Base-by-base conservation (phyloP, 306 rosid species). In the Benincasa hispida region DNA sequence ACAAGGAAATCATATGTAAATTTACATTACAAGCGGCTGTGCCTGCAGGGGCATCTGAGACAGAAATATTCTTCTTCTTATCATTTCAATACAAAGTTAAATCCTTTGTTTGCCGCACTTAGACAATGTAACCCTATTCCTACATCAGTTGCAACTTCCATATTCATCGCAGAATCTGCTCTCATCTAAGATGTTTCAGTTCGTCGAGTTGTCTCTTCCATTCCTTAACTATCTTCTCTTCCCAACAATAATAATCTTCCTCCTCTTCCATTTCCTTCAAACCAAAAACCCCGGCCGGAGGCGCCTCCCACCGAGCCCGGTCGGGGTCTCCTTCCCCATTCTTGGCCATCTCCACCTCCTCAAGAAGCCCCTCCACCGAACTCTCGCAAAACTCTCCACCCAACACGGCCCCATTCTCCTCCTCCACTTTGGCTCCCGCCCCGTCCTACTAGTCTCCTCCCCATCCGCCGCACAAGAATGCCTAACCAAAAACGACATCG, bases 311-410 rank as follows among this genome's bases (percentile, higher is more conserved):
- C 83, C 79, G 57, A 75, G 82, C 82, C 88, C 84, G 5, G 6
- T 17, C 0, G 54, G 32, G 12, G 74, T 50, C 5, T 47, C 62
- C 30, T 67, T 85, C 10, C 86, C 86, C 8, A 10, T 80, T 6
- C 41, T 82, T 15, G 88, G 86, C 47, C 86, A 85, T 80, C 88
- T 85, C 79, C 47, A 79, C 77, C 85, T 82, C 39, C 37, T 85
- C 41, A 74, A 80, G 27, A 85, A 78, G 41, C 74, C 85, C 19
- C 56, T 85, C 51, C 69, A 82, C 19, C 79, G 74, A 27, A 60
- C 84, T 48, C 82, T 85, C 3, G 74, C 81, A 54, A 75, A 80
- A 17, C 8, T 85, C 5, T 69, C 83, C 48, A n/a, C 53, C 39
- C 68, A 27, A 8, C 74, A 78, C 61, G 88, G 84, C 34, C 84